Percentiles rank a stretch among this genome's conserved stretches.
Evolutionary conservation across 2,329 filamentous ascomycete species (phyloP).

Genomic region (Gnomoniopsis sp.): DNA sequence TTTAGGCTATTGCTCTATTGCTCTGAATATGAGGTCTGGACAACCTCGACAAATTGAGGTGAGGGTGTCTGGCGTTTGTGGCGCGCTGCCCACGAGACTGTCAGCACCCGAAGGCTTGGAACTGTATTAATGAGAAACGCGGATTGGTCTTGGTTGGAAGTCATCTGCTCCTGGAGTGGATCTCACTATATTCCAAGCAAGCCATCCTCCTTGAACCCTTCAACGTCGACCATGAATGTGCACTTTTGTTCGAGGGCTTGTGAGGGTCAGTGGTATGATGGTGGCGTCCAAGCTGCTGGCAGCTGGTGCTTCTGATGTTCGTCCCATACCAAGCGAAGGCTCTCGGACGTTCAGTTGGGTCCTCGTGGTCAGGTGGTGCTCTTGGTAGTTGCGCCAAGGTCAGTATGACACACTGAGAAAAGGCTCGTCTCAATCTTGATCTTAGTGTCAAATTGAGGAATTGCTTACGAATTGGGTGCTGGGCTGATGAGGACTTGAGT

Average conservation of each 20-base stretch:
- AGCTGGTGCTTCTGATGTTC: no score
- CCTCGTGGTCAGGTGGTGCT: slow-evolving; percentile 8
- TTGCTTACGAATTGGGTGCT: no score
- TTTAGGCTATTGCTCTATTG: neutral
- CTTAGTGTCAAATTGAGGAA: neutral
- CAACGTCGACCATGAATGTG: no score
- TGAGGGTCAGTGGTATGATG: no score
- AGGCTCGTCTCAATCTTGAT: no score
- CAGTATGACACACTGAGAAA: slow-evolving; percentile 12
- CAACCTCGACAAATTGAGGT: neutral
- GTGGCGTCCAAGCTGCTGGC: no score
- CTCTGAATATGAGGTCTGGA: neutral
- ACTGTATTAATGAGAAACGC: neutral
- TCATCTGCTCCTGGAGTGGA: neutral
- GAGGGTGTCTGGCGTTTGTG: neutral
- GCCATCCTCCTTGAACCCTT: no score
- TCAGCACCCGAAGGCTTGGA: neutral
- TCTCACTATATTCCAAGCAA: no score
- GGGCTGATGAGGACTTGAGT: no score
- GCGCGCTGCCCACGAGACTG: neutral
- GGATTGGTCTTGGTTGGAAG: neutral
- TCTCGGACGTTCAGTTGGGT: neutral
- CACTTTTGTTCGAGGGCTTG: no score
- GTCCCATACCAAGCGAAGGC: no score
- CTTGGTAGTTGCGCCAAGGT: slow-evolving; percentile 1